Conservation (phyloP, 1,284 basidiomycete species). For the Fomitopsis betulina region DNA sequence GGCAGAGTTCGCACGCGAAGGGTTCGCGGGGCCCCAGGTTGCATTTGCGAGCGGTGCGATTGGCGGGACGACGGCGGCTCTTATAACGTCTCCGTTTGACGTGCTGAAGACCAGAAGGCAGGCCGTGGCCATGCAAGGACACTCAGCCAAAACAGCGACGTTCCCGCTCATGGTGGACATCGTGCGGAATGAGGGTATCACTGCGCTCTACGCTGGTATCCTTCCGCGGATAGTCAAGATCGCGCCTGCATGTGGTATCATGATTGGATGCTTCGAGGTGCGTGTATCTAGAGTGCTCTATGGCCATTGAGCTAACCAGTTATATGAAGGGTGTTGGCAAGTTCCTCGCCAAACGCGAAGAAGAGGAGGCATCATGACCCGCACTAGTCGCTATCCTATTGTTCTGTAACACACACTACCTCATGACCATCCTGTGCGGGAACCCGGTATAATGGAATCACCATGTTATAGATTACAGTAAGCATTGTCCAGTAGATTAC, state of each 20-base stretch:
- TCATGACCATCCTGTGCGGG: slow-evolving; percentile 18
- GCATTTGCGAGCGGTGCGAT: slow-evolving; percentile 83
- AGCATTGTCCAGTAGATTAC: neutral
- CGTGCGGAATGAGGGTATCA: slow-evolving; percentile 71
- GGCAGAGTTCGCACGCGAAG: slow-evolving; percentile 42
- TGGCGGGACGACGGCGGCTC: slow-evolving; percentile 79
- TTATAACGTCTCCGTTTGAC: slow-evolving; percentile 94
- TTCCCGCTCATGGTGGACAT: slow-evolving; percentile 68
- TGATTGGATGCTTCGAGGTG: slow-evolving; percentile 96
- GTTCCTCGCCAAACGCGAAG: slow-evolving; percentile 32
- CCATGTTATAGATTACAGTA: neutral
- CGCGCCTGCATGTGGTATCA: slow-evolving; percentile 97
- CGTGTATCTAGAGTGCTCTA: slow-evolving; percentile 12
- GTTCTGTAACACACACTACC: slow-evolving; percentile 16
- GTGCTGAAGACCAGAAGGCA: slow-evolving; percentile 94
- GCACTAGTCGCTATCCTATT: slow-evolving; percentile 13
- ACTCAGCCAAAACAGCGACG: slow-evolving; percentile 38
- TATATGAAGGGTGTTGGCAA: slow-evolving; percentile 50
- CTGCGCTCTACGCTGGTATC: slow-evolving; percentile 82
- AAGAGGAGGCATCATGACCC: slow-evolving; percentile 18
- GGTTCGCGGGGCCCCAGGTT: slow-evolving; percentile 61
- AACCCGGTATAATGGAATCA: slow-evolving; percentile 14
- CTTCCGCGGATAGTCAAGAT: slow-evolving; percentile 92
- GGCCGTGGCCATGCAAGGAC: slow-evolving; percentile 56
- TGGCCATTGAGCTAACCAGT: neutral